Percentiles rank a stretch among this genome's conserved stretches.
These are phyloP conservation scores for Myotisia sp. DNA, from an alignment of 2,329 filamentous ascomycete species.

Conservation along the genomic window DNA sequence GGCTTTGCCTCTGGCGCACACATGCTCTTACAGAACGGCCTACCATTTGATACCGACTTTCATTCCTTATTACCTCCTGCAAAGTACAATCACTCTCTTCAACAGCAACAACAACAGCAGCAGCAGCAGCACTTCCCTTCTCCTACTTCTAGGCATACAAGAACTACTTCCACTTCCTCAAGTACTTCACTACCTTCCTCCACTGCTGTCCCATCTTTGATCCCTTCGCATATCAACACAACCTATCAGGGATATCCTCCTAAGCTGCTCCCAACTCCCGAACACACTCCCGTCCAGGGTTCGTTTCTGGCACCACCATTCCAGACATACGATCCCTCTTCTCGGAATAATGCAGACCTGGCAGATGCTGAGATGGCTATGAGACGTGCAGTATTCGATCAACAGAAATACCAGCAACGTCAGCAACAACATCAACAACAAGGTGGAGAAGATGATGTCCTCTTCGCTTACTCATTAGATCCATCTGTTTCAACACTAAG, in stretches of 20 bases:
- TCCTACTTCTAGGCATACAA: slow-evolving; percentile 18
- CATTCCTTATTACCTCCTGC: slow-evolving; percentile 8
- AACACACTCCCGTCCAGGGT: slow-evolving; percentile 40
- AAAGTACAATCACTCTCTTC: slow-evolving; percentile 7
- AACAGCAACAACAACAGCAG: slow-evolving; percentile 12
- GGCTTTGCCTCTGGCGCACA: slow-evolving; percentile 14
- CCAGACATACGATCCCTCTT: slow-evolving; percentile 31
- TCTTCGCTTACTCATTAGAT: slow-evolving; percentile 37
- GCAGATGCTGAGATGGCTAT: slow-evolving; percentile 44
- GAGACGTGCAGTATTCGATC: slow-evolving; percentile 43
- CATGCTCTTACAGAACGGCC: slow-evolving; percentile 25
- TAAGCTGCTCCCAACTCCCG: slow-evolving; percentile 43
- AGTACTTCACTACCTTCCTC: slow-evolving; percentile 27
- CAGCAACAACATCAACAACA: slow-evolving; percentile 26
- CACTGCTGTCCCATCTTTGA: slow-evolving; percentile 32
- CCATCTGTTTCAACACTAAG: slow-evolving; percentile 47
- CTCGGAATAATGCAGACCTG: slow-evolving; percentile 27
- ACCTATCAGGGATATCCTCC: slow-evolving; percentile 20
- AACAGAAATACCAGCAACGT: slow-evolving; percentile 20
- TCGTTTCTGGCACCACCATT: slow-evolving; percentile 35
- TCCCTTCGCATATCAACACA: slow-evolving; percentile 17
- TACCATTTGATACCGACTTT: slow-evolving; percentile 7
- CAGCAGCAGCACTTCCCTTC: neutral
- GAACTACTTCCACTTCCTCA: slow-evolving; percentile 30
- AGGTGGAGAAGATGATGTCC: slow-evolving; percentile 33